phyloP scores from a whole-genome alignment of 1,284 basidiomycete genomes.

The Cystobasidium pallidum region DNA sequence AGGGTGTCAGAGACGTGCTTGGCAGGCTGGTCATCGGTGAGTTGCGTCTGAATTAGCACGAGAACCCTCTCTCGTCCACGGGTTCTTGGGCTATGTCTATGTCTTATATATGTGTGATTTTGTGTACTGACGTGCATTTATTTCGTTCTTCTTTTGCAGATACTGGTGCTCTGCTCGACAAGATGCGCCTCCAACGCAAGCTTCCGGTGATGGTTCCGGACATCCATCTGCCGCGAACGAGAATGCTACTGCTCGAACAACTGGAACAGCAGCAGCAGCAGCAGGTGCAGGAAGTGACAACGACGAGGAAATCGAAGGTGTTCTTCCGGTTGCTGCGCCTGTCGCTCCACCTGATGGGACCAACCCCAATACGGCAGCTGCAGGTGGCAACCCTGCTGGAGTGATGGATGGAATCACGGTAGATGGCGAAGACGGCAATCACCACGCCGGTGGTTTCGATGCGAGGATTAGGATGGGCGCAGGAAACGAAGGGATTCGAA shows the following conservation, averaged over 20 bases:
- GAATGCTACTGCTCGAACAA: not conserved
- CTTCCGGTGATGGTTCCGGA: not conserved
- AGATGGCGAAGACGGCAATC: constrained; percentile 15
- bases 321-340: not conserved
- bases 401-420: constrained; percentile 29
- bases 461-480: constrained; percentile 2
- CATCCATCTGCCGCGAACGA: not conserved
- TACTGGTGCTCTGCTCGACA: constrained; percentile 46
- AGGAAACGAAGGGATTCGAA: constrained; percentile 13
- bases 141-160: constrained; percentile 9
- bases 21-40: constrained; percentile 94
- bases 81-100: no score
- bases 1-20: constrained; percentile 94
- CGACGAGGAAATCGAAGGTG: constrained; percentile 16
- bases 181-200: constrained; percentile 32
- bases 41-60: no score
- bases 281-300: not conserved
- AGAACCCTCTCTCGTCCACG: no score
- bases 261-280: no score
- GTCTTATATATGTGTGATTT: no score
- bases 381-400: not conserved
- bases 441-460: constrained; percentile 7
- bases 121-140: not conserved
- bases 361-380: not conserved
- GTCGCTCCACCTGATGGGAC: not conserved